Evolutionary conservation across 495 filamentous ascomycete species (phyloP), one percentile per base, ranked within the genome.

Genomic region (Usnea hakonensis): DNA sequence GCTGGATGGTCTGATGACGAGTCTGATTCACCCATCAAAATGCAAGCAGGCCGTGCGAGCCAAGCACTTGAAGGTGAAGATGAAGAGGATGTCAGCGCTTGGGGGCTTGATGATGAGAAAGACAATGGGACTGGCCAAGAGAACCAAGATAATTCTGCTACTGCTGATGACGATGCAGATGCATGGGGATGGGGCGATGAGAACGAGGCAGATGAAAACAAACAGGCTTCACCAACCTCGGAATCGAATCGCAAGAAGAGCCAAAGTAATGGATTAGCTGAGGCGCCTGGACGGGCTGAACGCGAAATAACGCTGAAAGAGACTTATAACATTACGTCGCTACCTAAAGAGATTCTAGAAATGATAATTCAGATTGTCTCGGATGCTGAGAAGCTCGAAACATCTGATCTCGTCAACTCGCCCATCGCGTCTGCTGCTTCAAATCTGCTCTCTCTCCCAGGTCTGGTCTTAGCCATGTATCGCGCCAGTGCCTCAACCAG

Each of bases 401-500:
- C 58, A 40, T 60, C 64, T 23, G 78, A 78, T 36, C 73, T 77
- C 66, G 65, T 74, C 30, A 67, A 72, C 5, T 83, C 84, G 9
- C 76, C 81, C 17, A 80, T 96, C 48, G 80, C 88, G 8, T 78
- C 87, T 23, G 90, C 90, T 10, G 89, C 88, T 9, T 71, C 83
- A 28, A 89, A 85, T 5, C 80, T 99, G 10, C 87, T 91, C 67
- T 82, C 85, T 43, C 76, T 99, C 13, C 93, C 94, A 32, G 89
- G 89, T 1, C 82, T 95, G 36, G 81, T 92, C 23, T 76, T 99
- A 28, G 90, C 92, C 32, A 89, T 95, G 83, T 97, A 92, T 74
- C 87, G 95, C 55, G 91, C 94, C 16, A 85, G 90, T 3, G 88
- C 91, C 6, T 85, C 90, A 5, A 83, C 85, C 13, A 90, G 89